Evolutionary conservation across 345 rosid genomes (phyloP).

Genomic region (Eucalyptus pumila): DNA sequence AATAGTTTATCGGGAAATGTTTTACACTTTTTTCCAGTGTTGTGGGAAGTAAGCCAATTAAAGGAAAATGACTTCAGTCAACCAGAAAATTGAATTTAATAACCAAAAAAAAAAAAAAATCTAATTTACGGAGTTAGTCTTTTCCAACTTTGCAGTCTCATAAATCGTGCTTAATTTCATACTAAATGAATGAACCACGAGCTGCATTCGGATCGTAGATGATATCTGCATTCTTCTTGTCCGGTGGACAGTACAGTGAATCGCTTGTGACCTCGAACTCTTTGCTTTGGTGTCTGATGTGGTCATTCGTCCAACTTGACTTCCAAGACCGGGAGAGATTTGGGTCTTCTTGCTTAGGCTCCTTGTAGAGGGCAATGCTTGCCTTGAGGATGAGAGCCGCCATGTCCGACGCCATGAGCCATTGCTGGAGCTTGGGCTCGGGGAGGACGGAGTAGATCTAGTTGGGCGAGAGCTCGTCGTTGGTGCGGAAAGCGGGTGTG

Average conservation of each 20-base stretch:
- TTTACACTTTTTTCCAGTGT: background rate
- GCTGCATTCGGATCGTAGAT: constrained; percentile 45
- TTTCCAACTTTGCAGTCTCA: constrained; percentile 3
- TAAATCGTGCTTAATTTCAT: constrained; percentile 56
- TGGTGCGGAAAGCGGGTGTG: background rate
- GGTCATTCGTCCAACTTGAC: background rate
- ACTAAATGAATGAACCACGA: constrained; percentile 61
- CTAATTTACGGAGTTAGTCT: background rate
- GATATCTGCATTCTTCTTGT: constrained; percentile 25
- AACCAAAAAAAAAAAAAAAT: background rate
- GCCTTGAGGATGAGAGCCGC: constrained; percentile 87
- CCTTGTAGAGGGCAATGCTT: constrained; percentile 46
- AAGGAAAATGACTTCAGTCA: background rate
- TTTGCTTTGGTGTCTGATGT: background rate
- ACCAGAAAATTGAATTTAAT: background rate
- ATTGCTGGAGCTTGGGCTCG: constrained; percentile 32
- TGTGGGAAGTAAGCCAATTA: background rate
- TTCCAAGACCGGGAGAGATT: constrained; percentile 27
- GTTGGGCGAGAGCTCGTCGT: background rate
- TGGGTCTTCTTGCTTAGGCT: constrained; percentile 1
- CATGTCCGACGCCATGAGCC: constrained; percentile 55
- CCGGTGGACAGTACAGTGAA: too few relatives aligned
- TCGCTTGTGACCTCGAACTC: background rate
- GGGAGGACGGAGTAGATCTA: constrained; percentile 37
- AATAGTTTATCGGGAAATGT: background rate